A percentile compares a stretch with the other conserved stretches of the same genome.
phyloP scores from a whole-genome alignment of 192 early-diverging fungal genomes.

The Backusella psychrophila region DNA sequence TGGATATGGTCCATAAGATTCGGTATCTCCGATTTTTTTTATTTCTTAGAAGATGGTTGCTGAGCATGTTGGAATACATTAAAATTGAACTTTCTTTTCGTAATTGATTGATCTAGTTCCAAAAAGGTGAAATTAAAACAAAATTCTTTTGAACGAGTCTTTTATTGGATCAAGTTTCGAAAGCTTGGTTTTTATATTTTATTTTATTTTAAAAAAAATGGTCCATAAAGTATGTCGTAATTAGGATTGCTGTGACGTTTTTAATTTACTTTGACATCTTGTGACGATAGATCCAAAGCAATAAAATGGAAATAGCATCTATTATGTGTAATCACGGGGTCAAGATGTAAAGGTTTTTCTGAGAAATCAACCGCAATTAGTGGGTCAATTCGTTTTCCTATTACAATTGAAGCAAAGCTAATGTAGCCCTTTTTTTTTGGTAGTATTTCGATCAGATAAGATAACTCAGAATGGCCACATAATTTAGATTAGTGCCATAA shows the following conservation, averaged over 20 bases:
- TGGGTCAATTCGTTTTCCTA: slow-evolving; percentile 21
- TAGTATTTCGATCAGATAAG: not conserved
- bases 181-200: not conserved
- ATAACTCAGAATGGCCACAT: slow-evolving; percentile 13
- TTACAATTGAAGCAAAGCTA: not conserved
- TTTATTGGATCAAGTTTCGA: not conserved
- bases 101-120: not conserved
- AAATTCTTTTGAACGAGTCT: not conserved
- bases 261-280: slow-evolving; percentile 13
- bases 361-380: slow-evolving; percentile 12
- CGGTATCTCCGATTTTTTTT: not conserved
- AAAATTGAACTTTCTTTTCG: not conserved
- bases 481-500: slow-evolving; percentile 20
- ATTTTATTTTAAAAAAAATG: not conserved
- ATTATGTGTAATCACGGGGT: slow-evolving; percentile 14
- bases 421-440: not conserved
- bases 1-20: not conserved
- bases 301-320: slow-evolving; percentile 7
- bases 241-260: not conserved
- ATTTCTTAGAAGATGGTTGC: not conserved
- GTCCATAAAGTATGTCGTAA: not conserved
- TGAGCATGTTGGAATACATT: not conserved
- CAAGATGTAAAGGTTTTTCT: slow-evolving; percentile 15
- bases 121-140: not conserved
- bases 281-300: slow-evolving; percentile 1